Conservation (phyloP, 768 basidiomycete genomes). For the Russula dissimulans region DNA sequence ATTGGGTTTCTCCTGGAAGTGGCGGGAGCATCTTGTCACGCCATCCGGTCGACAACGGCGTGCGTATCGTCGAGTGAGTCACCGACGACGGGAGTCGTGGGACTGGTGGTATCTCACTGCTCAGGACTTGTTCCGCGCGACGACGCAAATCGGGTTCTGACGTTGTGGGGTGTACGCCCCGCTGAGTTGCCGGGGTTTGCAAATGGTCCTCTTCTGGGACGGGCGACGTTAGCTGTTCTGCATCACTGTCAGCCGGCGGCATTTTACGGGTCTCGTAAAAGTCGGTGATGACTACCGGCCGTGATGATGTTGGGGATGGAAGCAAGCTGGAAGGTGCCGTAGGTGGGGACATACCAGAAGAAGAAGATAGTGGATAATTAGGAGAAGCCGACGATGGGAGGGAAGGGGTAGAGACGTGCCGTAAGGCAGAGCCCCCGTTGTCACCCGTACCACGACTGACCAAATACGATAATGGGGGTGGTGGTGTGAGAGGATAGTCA, state of each 20-base stretch:
- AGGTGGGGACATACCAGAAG: slow-evolving; percentile 61
- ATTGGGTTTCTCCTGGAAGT: slow-evolving; percentile 42
- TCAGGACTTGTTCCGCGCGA: slow-evolving; percentile 26
- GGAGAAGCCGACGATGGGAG: slow-evolving; percentile 51
- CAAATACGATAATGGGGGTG: slow-evolving; percentile 85
- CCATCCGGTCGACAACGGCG: slow-evolving; percentile 23
- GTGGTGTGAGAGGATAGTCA: slow-evolving; percentile 74
- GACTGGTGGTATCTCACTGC: slow-evolving; percentile 19
- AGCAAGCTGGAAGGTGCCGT: slow-evolving; percentile 67
- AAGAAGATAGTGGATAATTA: slow-evolving; percentile 43
- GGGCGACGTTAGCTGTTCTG: slow-evolving; percentile 28
- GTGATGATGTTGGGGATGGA: slow-evolving; percentile 69
- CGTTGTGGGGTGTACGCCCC: slow-evolving; percentile 40
- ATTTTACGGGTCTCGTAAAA: slow-evolving; percentile 35
- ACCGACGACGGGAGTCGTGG: slow-evolving; percentile 15
- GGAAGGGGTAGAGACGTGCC: slow-evolving; percentile 64
- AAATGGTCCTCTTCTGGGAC: slow-evolving; percentile 14
- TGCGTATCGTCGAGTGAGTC: neutral
- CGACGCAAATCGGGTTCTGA: slow-evolving; percentile 58
- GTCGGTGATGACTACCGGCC: slow-evolving; percentile 50
- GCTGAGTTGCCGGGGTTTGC: neutral
- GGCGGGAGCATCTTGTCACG: slow-evolving; percentile 76
- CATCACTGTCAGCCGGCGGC: slow-evolving; percentile 35
- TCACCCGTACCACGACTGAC: slow-evolving; percentile 52
- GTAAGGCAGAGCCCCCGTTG: slow-evolving; percentile 36